Evolutionary conservation across 208 protist species (phyloP).

Genomic region (Naegleria fowleri): DNA sequence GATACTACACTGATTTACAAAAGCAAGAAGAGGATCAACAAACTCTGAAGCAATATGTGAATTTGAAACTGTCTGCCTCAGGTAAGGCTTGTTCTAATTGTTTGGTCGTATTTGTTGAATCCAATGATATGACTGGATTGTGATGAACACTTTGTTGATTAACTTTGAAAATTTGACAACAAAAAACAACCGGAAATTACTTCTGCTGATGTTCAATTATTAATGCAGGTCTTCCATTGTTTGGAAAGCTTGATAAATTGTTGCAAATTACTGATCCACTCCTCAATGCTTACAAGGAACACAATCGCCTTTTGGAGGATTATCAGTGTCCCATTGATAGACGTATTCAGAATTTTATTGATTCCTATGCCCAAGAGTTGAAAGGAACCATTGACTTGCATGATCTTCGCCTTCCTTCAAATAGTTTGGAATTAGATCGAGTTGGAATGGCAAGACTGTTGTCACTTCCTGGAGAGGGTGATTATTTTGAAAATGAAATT

Average conservation of each 20-base stretch:
- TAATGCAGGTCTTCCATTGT: neutral
- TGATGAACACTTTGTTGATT: no score
- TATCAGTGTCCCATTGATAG: constrained; percentile 27
- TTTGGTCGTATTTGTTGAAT: neutral
- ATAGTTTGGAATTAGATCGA: constrained; percentile 37
- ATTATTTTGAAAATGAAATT: constrained; percentile 32
- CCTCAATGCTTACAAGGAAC: neutral
- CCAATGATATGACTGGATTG: no score
- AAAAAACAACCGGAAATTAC: no score
- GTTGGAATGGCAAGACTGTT: constrained; percentile 32
- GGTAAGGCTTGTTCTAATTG: neutral
- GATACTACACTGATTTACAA: neutral
- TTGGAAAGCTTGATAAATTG: neutral
- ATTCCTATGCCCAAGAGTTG: constrained; percentile 24
- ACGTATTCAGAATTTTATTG: constrained; percentile 38
- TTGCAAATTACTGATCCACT: neutral
- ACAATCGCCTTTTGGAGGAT: neutral
- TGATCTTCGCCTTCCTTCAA: constrained; percentile 1
- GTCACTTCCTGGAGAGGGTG: constrained; percentile 33
- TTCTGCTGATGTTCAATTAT: no score
- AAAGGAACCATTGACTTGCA: neutral
- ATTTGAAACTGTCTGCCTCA: neutral
- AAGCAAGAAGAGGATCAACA: neutral
- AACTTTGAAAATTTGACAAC: neutral
- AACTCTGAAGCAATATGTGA: neutral